Evolutionary conservation across 805 yeast genomes (phyloP), one percentile per base, ranked within the genome.

Genomic region (Saccharomycopsis guyanensis): DNA sequence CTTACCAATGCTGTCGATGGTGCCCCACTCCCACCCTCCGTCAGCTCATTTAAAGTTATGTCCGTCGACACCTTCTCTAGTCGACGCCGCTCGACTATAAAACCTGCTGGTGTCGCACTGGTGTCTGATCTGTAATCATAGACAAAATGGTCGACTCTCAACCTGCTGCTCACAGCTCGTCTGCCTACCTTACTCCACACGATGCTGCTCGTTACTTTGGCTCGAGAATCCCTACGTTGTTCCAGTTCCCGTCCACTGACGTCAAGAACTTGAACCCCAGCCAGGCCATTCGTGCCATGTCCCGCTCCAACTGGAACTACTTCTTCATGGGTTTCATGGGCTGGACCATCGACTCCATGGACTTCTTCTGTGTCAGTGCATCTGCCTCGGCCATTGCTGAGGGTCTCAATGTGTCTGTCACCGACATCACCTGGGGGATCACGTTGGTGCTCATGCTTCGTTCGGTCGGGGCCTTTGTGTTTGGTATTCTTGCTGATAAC

Each of bases 391-490:
- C 56, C 12, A 64, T 79, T 47, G 81, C 84, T 13, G 43, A 57
- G 4, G 65, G 66, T 45, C 68, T 79, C 34, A 67, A 64, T 33
- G 65, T 59, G 18, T 49, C 68, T 15, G 75, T 73, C 38, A 75
- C 67, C 49, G 74, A 72, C 46, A 66, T 79, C 43, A 73, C 82
- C 3, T 79, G 82, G 85, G 80, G 80, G 46, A 72, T 82, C 52
- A 79, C 86, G 10, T 66, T 80, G 51, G 87, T 80, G 39, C 70
- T 82, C 24, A 81, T 82, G 86, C 67, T 82, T 46, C 70, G 89
- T 47, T 73, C 85, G 2, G 78, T 78, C 2, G 89, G 89, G 38
- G 87, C 89, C 1, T 61, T 80, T 13, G 65, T 75, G 29, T 80
- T 82, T 57, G 89, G 89, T 37, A 59, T 72, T 20, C 63, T 75